These are phyloP conservation scores for Penicillium sp. DNA, from an alignment of 2,329 filamentous ascomycete genomes.

Conservation along the genomic window DNA sequence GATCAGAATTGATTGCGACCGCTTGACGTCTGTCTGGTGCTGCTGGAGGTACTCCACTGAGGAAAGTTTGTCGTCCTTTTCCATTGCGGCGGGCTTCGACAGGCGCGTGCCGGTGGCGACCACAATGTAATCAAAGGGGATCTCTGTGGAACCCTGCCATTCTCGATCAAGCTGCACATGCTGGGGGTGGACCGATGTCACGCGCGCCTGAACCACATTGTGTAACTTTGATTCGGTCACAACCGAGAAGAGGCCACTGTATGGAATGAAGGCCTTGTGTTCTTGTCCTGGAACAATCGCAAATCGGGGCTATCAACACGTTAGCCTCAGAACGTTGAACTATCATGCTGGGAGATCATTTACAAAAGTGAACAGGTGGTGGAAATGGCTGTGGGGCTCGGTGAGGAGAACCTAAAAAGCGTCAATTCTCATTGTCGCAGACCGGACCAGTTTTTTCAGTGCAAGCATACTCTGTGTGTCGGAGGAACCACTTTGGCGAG, in stretches of 20 bases:
- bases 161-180: conserved; percentile 35
- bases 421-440: neutral
- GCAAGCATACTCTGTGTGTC: conserved; percentile 34
- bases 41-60: conserved; percentile 35
- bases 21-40: conserved; percentile 33
- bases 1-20: conserved; percentile 34
- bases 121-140: conserved; percentile 36
- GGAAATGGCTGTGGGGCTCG: conserved; percentile 38
- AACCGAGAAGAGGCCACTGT: conserved; percentile 31
- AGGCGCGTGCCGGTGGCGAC: conserved; percentile 37
- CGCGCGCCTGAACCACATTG: conserved; percentile 34
- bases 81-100: conserved; percentile 36
- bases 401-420: conserved; percentile 31
- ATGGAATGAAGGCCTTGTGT: conserved; percentile 40
- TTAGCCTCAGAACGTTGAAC: neutral
- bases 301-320: conserved; percentile 30
- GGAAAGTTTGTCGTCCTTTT: conserved; percentile 32
- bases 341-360: neutral
- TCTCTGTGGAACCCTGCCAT: conserved; percentile 33
- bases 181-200: conserved; percentile 28
- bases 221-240: conserved; percentile 25
- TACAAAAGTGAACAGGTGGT: conserved; percentile 39
- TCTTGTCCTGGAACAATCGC: conserved; percentile 37
- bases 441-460: no score
- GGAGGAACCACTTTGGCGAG: conserved; percentile 34